These are phyloP conservation scores for Selenicereus undatus DNA, from an alignment of 148 eudicot genomes.

Conservation along the genomic window DNA sequence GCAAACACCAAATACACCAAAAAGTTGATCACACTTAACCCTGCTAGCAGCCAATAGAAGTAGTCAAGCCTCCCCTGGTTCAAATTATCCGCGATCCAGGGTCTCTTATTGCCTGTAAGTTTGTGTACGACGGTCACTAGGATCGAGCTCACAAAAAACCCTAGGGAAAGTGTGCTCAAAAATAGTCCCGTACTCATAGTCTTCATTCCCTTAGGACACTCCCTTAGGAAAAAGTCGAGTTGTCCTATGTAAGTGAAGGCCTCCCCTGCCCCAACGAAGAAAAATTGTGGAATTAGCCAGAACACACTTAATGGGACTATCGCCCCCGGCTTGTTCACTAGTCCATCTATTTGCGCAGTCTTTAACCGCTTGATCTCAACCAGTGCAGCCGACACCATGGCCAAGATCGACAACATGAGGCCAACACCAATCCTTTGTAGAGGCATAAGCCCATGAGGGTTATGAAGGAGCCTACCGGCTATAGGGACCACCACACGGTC, in stretches of 20 bases:
- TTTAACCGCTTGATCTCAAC: slow-evolving; percentile 56
- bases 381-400: slow-evolving; percentile 71
- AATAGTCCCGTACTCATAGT: slow-evolving; percentile 91
- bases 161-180: slow-evolving; percentile 75
- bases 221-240: slow-evolving; percentile 81
- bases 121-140: slow-evolving; percentile 64
- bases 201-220: slow-evolving; percentile 96
- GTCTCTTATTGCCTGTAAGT: slow-evolving; percentile 37
- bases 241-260: slow-evolving; percentile 88
- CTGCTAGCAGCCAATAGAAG: slow-evolving; percentile 75
- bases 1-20: slow-evolving; percentile 50
- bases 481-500: slow-evolving; percentile 55
- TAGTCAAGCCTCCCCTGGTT: slow-evolving; percentile 74
- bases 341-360: slow-evolving; percentile 29
- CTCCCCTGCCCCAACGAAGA: slow-evolving; percentile 83
- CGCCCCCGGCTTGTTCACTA: slow-evolving; percentile 26
- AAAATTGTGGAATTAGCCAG: slow-evolving; percentile 72
- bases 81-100: slow-evolving; percentile 87
- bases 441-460: slow-evolving; percentile 65
- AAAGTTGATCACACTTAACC: slow-evolving; percentile 50
- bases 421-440: slow-evolving; percentile 76
- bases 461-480: slow-evolving; percentile 31
- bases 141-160: slow-evolving; percentile 70
- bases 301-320: slow-evolving; percentile 61
- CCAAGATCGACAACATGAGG: slow-evolving; percentile 51